These are phyloP conservation scores for Chamaecrista fasciculata DNA, from an alignment of 306 rosid genomes.

Conservation along the genomic window DNA sequence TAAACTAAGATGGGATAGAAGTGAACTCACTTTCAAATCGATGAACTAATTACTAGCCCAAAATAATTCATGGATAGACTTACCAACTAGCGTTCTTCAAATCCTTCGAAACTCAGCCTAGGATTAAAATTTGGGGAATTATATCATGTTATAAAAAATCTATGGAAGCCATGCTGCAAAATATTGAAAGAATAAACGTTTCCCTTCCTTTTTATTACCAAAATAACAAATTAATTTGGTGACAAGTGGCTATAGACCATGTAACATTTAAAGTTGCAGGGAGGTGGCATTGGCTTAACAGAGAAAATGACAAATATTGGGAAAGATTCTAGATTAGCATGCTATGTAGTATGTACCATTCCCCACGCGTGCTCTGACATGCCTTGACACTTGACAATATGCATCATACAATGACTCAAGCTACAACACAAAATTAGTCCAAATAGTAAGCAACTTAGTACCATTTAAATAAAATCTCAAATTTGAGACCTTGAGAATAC, in stretches of 20 bases:
- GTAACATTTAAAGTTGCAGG: not conserved
- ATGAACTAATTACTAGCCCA: not conserved
- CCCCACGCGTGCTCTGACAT: not conserved
- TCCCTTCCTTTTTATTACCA: not conserved
- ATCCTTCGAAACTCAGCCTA: not conserved
- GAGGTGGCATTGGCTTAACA: not conserved
- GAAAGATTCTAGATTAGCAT: not conserved
- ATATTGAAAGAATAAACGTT: not conserved
- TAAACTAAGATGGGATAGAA: not conserved
- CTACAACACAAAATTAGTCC: too few relatives aligned
- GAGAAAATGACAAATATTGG: not conserved
- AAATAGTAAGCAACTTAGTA: too few relatives aligned
- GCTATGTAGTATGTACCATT: not conserved
- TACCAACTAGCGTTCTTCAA: not conserved
- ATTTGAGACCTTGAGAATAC: too few relatives aligned
- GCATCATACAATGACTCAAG: not conserved
- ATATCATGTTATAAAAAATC: not conserved
- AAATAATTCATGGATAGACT: not conserved
- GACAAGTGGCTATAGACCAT: not conserved
- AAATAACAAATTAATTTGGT: constrained; percentile 13
- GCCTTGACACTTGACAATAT: not conserved
- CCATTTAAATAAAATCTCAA: too few relatives aligned
- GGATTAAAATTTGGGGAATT: too few relatives aligned
- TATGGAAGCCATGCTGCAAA: not conserved
- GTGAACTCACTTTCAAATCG: not conserved